Evolutionary conservation across 495 filamentous ascomycete genomes (phyloP).

Genomic region (Chaetomidium leptoderma): DNA sequence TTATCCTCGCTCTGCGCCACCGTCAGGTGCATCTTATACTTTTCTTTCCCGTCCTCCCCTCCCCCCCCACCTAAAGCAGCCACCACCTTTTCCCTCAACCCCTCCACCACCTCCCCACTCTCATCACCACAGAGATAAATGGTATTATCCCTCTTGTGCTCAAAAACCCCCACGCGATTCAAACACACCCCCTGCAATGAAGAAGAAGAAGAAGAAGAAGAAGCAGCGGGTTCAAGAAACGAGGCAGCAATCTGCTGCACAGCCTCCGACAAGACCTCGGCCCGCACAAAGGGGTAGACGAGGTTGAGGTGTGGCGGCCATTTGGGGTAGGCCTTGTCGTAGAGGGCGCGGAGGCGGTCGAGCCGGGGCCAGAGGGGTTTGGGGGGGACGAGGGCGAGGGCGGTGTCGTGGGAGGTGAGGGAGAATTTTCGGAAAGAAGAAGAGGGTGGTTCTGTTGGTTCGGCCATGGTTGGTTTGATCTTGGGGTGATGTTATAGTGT

Average conservation of each 20-base stretch:
- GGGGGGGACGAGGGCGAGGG: conserved; percentile 50
- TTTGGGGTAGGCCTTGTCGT: conserved; percentile 52
- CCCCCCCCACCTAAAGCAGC: conserved; percentile 21
- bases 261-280: conserved; percentile 19
- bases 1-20: conserved; percentile 49
- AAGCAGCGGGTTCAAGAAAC: conserved; percentile 6
- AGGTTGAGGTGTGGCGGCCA: conserved; percentile 61
- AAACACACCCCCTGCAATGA: conserved; percentile 23
- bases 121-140: conserved; percentile 39
- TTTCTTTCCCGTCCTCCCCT: not conserved
- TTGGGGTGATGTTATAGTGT: not conserved
- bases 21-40: conserved; percentile 47
- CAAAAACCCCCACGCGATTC: conserved; percentile 38
- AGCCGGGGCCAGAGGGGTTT: conserved; percentile 36
- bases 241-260: conserved; percentile 4
- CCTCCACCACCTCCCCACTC: conserved; percentile 11
- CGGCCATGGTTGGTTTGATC: conserved; percentile 7
- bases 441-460: conserved; percentile 17
- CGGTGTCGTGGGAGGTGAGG: conserved; percentile 43
- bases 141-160: conserved; percentile 38
- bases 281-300: conserved; percentile 54
- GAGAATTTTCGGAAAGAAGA: conserved; percentile 35
- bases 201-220: not conserved
- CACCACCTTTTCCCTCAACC: conserved; percentile 24
- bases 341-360: conserved; percentile 47